Evolutionary conservation across 495 filamentous ascomycete genomes (phyloP), one percentile per base, ranked within the genome.

Genomic region (Podospora conica): DNA sequence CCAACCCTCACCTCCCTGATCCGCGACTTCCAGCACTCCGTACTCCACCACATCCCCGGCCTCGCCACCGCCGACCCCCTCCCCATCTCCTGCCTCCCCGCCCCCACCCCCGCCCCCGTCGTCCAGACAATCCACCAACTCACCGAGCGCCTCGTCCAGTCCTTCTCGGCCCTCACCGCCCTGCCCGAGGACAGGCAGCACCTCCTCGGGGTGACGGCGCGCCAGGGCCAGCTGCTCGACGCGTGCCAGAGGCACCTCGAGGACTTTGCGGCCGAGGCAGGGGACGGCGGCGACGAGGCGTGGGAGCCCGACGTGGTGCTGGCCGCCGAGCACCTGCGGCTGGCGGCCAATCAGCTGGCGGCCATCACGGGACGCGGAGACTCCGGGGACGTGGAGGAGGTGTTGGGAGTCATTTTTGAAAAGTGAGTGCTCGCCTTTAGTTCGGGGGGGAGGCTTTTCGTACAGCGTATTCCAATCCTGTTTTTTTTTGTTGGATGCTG

Each of bases 381-480:
- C 65, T 85, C 84, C 54, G 93, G 92, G 2, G 95, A 99, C 83
- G 91, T 99, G 29, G 94, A 99, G 76, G 95, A 98, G 71, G 92
- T 98, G 2, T 78, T 99, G 65, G 96, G 96, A 1, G 94, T 98
- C 53, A 93, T 99, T 2, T 98, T 99, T 79, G 94, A 99, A 76
- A 98, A 96, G 90, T 95, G 73, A 74, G 76, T 73, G n/a, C n/a
- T 11, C 23, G 10, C 27, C 60, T 54, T 48, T 57, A 21, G 61
- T 40, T 55, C 22, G 27, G 40, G 33, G 6, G 5, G 33, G 33
- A 48, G 18, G 6, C 40, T n/a, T 48, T 48, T n/a, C 40, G 15
- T 48, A 48, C 15, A n/a, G 40, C 40, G 40, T 48, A 48, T 48
- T 48, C 11, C 15, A 48, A 48, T n/a, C 40, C 40, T 48, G 40